Evolutionary conservation across 192 early-diverging fungal species (phyloP), one percentile per base, ranked within the genome.

Genomic region (Backusella tuberculispora): DNA sequence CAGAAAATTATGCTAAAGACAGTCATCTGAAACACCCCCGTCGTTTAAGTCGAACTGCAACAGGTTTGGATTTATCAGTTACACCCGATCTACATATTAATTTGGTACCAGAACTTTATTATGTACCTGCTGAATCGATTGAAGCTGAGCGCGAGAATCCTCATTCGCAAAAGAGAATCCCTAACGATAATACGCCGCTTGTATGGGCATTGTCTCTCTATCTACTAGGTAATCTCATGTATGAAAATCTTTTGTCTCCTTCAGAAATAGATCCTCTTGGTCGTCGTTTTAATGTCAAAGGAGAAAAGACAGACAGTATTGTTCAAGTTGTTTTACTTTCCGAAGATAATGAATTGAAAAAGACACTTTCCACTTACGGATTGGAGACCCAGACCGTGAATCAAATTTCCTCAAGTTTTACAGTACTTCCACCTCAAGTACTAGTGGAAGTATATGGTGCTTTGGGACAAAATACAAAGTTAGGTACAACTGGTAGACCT

Each of bases 111-210:
- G 94, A 95, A 71, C 79, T 95, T 37, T 95, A 91, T 70, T 93
- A 92, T 83, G 94, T 95, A 10, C 93, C 93, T 13, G 66, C 81
- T 15, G 85, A 94, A 41, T 38, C 79, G 2, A 86, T 95, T 60
- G 91, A 92, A 7, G 88, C 84, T 4, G 94, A 95, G 76, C 86
- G 85, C 47, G 81, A 75, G 41, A 79, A 90, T 21, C 92, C 90
- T 9, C 89, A 91, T 17, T 85, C 87, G 0, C 92, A 93, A 72
- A 80, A 85, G 10, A 84, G 94, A 34, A 74, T 92, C 24, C 89
- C 94, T n/a, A 93, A 93, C 78, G 92, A 95, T 74, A 95, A 95
- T 80, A 83, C 94, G n/a, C 94, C 94, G 9, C 81, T 95, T 10
- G 94, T 94, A 0, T 95, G 94, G 94, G 93, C 94, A 12, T 90